Evolutionary conservation across 2,329 filamentous ascomycete species (phyloP), one percentile per base, ranked within the genome.

Genomic region (Aaosphaeria pasadenensis): DNA sequence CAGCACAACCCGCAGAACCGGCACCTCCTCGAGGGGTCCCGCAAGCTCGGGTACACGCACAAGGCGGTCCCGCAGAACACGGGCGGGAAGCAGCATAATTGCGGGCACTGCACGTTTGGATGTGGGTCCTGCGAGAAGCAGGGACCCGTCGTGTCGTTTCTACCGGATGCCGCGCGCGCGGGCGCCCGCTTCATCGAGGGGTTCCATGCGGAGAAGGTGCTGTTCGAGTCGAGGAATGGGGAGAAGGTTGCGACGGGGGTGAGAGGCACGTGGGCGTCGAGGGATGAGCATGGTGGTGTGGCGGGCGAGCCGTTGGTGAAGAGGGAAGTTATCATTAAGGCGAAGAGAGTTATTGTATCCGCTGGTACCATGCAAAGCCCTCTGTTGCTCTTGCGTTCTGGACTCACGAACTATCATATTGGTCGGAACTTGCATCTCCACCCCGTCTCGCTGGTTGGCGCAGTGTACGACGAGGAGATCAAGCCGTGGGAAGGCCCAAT

Each of bases 161-260:
- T 96, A 11, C 88, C 88, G 0, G 89, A 91, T 58, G 91, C 92
- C 2, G 87, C 85, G 1, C 78, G 79, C 45, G 84, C 87, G 1
- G 91, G 91, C 0, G 88, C 91, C 1, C 76, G 80, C 54, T 96
- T 96, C 64, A 81, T 95, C 48, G 90, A 96, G 74, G 91, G 91
- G 0, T 89, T 94, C 60, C 71, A 84, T 17, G 88, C 85, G 0
- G 81, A 88, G 9, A 79, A 80, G 50, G 76, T 96, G 11, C 55
- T 88, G 0, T 95, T 95, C 64, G 81, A 84, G 24, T 74, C 79
- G 4, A 65, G 62, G 5, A 74, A 71, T 6, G 81, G 74, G 1
- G 73, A 77, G 35, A 77, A 78, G 55, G 78, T 77, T 4, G 89
- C 88, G 0, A 79, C 78, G 0, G 91, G 91, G 0, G 78, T 96